Evolutionary conservation across 495 filamentous ascomycete genomes (phyloP).

Genomic region (Staphylotrichum tortipilum): DNA sequence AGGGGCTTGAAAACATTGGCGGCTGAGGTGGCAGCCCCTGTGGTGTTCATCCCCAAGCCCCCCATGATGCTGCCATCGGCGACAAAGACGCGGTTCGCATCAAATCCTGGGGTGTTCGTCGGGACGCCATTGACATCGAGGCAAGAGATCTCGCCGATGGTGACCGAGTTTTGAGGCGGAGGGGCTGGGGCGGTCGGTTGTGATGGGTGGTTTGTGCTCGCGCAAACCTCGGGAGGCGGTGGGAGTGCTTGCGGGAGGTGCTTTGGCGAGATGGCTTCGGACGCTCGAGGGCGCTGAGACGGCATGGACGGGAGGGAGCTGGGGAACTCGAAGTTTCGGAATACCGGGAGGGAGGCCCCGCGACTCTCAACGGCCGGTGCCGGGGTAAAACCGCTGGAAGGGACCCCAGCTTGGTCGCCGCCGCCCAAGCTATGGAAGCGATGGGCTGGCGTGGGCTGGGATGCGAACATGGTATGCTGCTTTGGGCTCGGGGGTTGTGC

Average conservation of each 20-base stretch:
- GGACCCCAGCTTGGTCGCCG: neutral
- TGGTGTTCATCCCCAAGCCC: neutral
- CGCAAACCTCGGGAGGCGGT: neutral
- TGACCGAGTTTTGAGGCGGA: neutral
- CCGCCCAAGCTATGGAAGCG: neutral
- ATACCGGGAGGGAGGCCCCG: constrained; percentile 1
- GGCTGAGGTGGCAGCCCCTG: neutral
- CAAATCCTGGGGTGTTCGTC: constrained; percentile 10
- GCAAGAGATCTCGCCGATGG: constrained; percentile 12
- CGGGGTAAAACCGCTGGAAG: no score
- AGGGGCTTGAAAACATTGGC: constrained; percentile 1
- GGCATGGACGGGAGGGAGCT: neutral
- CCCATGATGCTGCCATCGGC: neutral
- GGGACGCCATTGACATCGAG: constrained; percentile 7
- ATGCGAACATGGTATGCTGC: neutral
- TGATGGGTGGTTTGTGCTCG: neutral
- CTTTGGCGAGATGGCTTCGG: constrained; percentile 13
- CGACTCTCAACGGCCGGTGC: neutral
- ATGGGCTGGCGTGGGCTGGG: neutral
- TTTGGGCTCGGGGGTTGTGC: neutral
- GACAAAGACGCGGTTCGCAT: constrained; percentile 10
- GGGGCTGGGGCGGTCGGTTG: neutral
- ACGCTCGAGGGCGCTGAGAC: neutral
- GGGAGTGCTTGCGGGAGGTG: constrained; percentile 3
- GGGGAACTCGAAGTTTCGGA: constrained; percentile 11